Conservation (phyloP, 2,329 filamentous ascomycete genomes). For the Fusarium algeriense region DNA sequence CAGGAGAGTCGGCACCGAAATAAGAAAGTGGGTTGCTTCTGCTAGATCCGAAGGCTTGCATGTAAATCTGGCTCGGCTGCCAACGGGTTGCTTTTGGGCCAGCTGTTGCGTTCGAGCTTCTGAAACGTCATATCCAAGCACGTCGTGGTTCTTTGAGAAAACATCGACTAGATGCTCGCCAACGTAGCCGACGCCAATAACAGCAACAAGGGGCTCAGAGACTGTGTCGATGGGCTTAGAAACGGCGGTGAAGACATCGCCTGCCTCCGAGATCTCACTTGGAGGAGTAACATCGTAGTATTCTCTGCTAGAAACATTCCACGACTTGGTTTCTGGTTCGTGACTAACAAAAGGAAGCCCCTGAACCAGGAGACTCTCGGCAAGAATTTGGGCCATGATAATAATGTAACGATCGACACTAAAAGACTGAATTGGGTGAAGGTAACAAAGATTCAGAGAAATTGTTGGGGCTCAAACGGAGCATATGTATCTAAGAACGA, state of each 20-base stretch:
- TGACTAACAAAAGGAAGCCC: constrained; percentile 41
- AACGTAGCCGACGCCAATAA: constrained; percentile 67
- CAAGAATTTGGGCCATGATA: constrained; percentile 47
- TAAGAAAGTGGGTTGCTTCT: constrained; percentile 64
- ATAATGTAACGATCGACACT: constrained; percentile 44
- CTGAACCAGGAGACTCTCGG: constrained; percentile 38
- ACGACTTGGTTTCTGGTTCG: constrained; percentile 39
- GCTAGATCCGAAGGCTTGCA: constrained; percentile 53
- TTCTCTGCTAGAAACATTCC: constrained; percentile 37
- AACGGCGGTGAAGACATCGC: constrained; percentile 28
- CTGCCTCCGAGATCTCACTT: constrained; percentile 48
- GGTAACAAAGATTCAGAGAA: constrained; percentile 10
- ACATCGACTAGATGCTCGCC: constrained; percentile 61
- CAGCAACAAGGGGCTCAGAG: constrained; percentile 55
- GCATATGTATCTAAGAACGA: constrained; percentile 39
- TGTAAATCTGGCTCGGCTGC: constrained; percentile 54
- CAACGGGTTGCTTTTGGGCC: constrained; percentile 44
- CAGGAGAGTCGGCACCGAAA: constrained; percentile 66
- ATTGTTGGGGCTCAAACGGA: constrained; percentile 27
- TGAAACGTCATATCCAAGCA: constrained; percentile 64
- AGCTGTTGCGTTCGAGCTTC: constrained; percentile 54
- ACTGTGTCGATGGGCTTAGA: constrained; percentile 21
- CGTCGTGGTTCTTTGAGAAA: constrained; percentile 56
- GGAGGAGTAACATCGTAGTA: constrained; percentile 54
- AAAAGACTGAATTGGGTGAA: constrained; percentile 39